Evolutionary conservation across 2,329 filamentous ascomycete species (phyloP).

Genomic region (Amylocarpus encephaloides): DNA sequence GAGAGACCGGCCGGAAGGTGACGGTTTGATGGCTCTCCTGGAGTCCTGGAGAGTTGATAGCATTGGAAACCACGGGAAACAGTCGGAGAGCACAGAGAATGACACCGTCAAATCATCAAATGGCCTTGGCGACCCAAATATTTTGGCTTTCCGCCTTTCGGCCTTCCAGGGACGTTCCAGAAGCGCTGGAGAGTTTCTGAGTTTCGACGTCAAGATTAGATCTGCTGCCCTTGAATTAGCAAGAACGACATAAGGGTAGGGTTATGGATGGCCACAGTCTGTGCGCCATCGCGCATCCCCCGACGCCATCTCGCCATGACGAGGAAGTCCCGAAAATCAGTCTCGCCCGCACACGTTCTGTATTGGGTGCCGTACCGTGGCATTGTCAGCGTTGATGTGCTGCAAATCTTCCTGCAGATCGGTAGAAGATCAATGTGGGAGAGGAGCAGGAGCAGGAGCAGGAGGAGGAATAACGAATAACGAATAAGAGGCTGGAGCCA

Average conservation of each 20-base stretch:
- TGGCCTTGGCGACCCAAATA: too few species aligned
- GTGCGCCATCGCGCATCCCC: constrained; percentile 8
- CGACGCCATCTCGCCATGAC: constrained; percentile 2
- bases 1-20: too few species aligned
- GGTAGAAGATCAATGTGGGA: not conserved
- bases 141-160: too few species aligned
- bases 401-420: not conserved
- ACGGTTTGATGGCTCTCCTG: too few species aligned
- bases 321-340: constrained; percentile 4
- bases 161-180: too few species aligned
- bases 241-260: constrained; percentile 5
- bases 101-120: too few species aligned
- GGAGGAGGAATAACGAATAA: not conserved
- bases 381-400: not conserved
- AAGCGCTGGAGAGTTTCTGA: not conserved
- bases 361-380: not conserved
- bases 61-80: too few species aligned
- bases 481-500: not conserved
- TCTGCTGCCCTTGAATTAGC: constrained; percentile 3
- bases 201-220: constrained; percentile 9
- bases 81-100: too few species aligned
- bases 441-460: not conserved
- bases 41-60: too few species aligned
- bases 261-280: constrained; percentile 7
- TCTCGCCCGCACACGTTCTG: too few species aligned